Conservation (phyloP, 176 grass and related monocot species). For the Sorghum bicolor region Sorghum_bicolor_NCBIv3 NC_012871.2:76322001-76322500, state of each 20-base stretch:
- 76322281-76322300: too few species aligned
- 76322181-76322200: slow-evolving; percentile 67
- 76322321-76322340: slow-evolving; percentile 15
- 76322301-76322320: slow-evolving; percentile 16
- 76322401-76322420: too few species aligned
- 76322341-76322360: background rate
- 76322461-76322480: background rate
- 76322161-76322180: slow-evolving; percentile 89
- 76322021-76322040: slow-evolving; percentile 95
- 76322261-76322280: background rate
- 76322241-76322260: background rate
- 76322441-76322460: background rate
- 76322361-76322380: background rate
- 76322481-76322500: background rate
- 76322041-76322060: slow-evolving; percentile 93
- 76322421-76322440: background rate
- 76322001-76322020: slow-evolving; percentile 47
- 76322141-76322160: slow-evolving; percentile 93
- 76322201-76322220: slow-evolving; percentile 30
- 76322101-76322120: slow-evolving; percentile 86
- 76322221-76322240: background rate
- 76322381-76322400: background rate
- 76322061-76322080: slow-evolving; percentile 89
- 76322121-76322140: slow-evolving; percentile 71
- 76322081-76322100: slow-evolving; percentile 68